Evolutionary conservation across 441 rosid species (phyloP).

Genomic region (Dalechampia spathulata): DNA sequence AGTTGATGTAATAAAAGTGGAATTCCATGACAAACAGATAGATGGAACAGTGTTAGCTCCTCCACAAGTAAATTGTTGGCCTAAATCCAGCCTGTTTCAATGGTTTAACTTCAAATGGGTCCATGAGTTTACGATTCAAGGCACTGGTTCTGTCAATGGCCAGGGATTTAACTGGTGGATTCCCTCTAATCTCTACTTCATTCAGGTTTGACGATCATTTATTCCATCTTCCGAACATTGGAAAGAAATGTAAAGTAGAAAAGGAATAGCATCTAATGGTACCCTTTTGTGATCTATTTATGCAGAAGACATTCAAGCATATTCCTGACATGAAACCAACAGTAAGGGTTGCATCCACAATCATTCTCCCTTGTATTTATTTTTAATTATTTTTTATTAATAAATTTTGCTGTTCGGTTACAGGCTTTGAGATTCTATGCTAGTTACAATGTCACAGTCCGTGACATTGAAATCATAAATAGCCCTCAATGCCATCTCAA

Average conservation of each 20-base stretch:
- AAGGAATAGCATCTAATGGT: not conserved
- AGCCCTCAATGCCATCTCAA: conserved; percentile 86
- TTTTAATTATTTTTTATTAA: too few species aligned
- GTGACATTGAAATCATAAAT: conserved; percentile 55
- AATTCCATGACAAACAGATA: conserved; percentile 31
- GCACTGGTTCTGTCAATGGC: conserved; percentile 62
- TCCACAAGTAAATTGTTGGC: conserved; percentile 26
- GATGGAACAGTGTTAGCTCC: conserved; percentile 75
- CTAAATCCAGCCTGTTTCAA: conserved; percentile 23
- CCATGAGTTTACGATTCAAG: conserved; percentile 53
- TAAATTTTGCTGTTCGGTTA: too few species aligned
- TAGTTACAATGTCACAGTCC: conserved; percentile 61
- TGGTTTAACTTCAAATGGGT: conserved; percentile 30
- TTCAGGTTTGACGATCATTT: conserved; percentile 13
- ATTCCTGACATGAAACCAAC: conserved; percentile 71
- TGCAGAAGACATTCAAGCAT: conserved; percentile 48
- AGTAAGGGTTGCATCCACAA: conserved; percentile 27
- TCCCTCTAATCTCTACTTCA: conserved; percentile 21
- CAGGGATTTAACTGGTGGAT: conserved; percentile 83
- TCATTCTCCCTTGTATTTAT: not conserved
- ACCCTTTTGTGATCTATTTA: conserved; percentile 1
- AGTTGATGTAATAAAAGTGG: conserved; percentile 19
- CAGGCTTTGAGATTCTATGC: conserved; percentile 76
- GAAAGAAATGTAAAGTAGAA: too few species aligned
- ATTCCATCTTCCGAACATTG: not conserved